Conservation (phyloP, 768 basidiomycete genomes). For the Amanita rimosa region DNA sequence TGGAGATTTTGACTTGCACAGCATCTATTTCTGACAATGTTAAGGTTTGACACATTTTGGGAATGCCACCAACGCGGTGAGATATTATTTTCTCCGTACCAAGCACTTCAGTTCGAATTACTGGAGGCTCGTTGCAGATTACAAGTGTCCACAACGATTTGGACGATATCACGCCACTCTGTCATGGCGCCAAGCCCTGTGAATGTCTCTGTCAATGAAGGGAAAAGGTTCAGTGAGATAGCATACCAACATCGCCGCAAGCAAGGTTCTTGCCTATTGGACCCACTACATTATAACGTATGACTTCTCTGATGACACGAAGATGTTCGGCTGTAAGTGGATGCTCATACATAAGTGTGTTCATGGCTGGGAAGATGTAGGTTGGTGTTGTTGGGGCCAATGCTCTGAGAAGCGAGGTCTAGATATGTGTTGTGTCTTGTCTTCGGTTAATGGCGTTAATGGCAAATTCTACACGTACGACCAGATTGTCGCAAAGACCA, state of each 20-base stretch:
- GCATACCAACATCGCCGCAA: slow-evolving; percentile 83
- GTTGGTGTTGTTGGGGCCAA: slow-evolving; percentile 77
- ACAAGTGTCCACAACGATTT: slow-evolving; percentile 52
- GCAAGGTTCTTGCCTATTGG: slow-evolving; percentile 85
- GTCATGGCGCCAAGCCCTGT: slow-evolving; percentile 90
- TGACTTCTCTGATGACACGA: slow-evolving; percentile 56
- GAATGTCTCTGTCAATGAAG: not conserved
- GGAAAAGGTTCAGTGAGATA: not conserved
- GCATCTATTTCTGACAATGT: too few species aligned
- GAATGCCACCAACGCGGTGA: too few species aligned
- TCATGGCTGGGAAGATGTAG: slow-evolving; percentile 96
- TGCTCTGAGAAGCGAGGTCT: slow-evolving; percentile 79
- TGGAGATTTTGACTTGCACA: too few species aligned
- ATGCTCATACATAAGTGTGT: slow-evolving; percentile 95
- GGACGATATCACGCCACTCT: slow-evolving; percentile 91
- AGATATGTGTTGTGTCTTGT: not conserved
- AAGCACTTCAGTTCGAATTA: too few species aligned
- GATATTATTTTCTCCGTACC: too few species aligned
- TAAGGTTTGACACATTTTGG: too few species aligned
- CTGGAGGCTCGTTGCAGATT: slow-evolving; percentile 12
- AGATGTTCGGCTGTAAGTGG: slow-evolving; percentile 84
- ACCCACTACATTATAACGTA: slow-evolving; percentile 74
- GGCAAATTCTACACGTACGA: slow-evolving; percentile 29
- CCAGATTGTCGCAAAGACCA: slow-evolving; percentile 85
- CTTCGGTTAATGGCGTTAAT: not conserved